A percentile compares a stretch with the other conserved stretches of the same genome.
These are phyloP conservation scores for Nicotiana obtusifolia DNA, from an alignment of 257 asterid genomes.

Conservation along the genomic window DNA sequence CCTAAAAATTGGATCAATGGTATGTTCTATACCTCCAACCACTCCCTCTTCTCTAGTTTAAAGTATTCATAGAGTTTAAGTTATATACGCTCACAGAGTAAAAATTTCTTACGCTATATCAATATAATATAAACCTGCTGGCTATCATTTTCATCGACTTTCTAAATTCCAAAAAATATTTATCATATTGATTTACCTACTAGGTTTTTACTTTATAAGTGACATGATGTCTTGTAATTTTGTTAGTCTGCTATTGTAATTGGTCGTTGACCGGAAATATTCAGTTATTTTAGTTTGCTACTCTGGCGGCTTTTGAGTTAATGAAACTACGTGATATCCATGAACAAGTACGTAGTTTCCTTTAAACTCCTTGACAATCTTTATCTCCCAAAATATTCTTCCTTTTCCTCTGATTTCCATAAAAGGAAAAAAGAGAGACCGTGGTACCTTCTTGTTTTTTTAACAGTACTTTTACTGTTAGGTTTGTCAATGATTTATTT, in stretches of 20 bases:
- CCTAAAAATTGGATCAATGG: constrained; percentile 38
- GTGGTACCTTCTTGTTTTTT: background rate
- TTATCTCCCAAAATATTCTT: background rate
- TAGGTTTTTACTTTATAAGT: too few relatives aligned
- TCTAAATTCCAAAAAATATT: too few relatives aligned
- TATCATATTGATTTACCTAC: too few relatives aligned
- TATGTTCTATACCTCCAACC: background rate
- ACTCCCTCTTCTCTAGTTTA: too few relatives aligned
- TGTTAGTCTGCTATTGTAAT: background rate
- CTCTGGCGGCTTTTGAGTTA: background rate
- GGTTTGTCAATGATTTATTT: background rate
- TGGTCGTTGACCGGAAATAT: background rate
- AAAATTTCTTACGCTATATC: background rate
- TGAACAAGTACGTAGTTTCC: background rate
- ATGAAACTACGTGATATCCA: background rate
- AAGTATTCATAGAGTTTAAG: background rate
- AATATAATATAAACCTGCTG: background rate
- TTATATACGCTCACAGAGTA: background rate
- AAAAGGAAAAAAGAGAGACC: too few relatives aligned
- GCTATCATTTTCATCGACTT: background rate
- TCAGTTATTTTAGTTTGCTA: background rate
- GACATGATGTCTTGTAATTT: background rate
- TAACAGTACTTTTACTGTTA: background rate
- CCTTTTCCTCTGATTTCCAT: background rate
- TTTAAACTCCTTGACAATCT: background rate